Base-by-base conservation (phyloP, 352 stramenopile genomes). In the Pythium sukuiense region DNA sequence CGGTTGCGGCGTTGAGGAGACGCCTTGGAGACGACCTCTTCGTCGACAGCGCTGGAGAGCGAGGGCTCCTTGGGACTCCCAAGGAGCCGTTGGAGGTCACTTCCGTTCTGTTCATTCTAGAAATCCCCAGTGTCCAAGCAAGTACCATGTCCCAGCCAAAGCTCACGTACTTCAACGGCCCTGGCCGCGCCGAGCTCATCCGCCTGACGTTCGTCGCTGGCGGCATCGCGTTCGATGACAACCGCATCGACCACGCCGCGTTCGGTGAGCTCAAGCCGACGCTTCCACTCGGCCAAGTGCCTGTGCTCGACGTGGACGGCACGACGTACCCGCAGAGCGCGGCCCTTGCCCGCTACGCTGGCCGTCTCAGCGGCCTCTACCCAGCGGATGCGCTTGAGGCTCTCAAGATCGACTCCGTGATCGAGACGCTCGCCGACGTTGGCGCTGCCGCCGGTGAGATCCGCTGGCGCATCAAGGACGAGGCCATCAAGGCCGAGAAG, bases 141-240 rank as follows among this genome's bases (percentile, higher is more conserved):
- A 8, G 4, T n/a, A 64, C 32, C 45, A 65, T 65, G 59, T 30
- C 46, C 33, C 49, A 49, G 24, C 56, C 61, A 55, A 87, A 88
- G 74, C 69, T 95, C 29, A 90, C 74, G 45, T 96, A 96, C 72
- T 93, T 95, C 54, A 59, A 76, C 26, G 60, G 73, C 37, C 20
- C 71, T 0, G 85, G 76, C 2, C 80, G 80, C 33, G 86, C 65
- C 0, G 88, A 95, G 73, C 64, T 88, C 27, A 74, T 80, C 11
- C 85, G 88, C 20, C 71, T 95, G 16, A 69, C 80, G 18, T 59
- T 92, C 49, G 61, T 67, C 20, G 71, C 73, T n/a, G 83, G 83
- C n/a, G 78, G 74, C 45, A 63, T 95, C 20, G 41, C 66, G 1
- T 94, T 93, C 55, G 72, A 80, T 26, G 85, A 96, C 70, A 57